Evolutionary conservation across 257 asterid genomes (phyloP).

Genomic region (Nicotiana noctiflora): DNA sequence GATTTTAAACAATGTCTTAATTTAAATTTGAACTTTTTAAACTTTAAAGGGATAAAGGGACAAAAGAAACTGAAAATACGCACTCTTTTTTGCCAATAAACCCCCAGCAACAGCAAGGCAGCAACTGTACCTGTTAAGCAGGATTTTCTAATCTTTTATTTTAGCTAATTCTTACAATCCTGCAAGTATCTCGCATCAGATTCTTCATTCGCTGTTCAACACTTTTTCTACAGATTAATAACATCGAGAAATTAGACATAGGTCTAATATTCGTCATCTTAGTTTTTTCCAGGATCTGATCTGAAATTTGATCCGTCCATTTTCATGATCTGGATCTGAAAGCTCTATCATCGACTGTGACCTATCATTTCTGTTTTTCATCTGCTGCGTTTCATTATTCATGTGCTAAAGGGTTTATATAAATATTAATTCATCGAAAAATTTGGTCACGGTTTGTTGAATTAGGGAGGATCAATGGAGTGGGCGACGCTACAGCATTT

Average conservation of each 20-base stretch:
- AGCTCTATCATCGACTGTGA: neutral
- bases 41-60: too few relatives aligned
- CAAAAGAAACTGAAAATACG: too few relatives aligned
- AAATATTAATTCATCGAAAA: neutral
- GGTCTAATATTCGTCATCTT: neutral
- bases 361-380: neutral
- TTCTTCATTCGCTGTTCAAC: neutral
- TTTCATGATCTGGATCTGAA: conserved; percentile 10
- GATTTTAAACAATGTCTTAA: too few relatives aligned
- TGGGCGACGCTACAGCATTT: conserved; percentile 95
- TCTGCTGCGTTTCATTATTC: neutral
- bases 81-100: neutral
- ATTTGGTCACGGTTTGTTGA: neutral
- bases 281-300: neutral
- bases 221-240: neutral
- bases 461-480: conserved; percentile 47
- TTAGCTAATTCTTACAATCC: neutral
- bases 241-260: neutral
- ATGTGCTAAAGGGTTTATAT: neutral
- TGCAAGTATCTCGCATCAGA: conserved; percentile 5
- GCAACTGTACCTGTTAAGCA: neutral
- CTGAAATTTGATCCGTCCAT: neutral
- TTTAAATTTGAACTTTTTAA: too few relatives aligned
- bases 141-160: neutral
- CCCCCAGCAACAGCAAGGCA: neutral